These are phyloP conservation scores for Bullera alba DNA, from an alignment of 768 basidiomycete genomes.

Conservation along the genomic window DNA sequence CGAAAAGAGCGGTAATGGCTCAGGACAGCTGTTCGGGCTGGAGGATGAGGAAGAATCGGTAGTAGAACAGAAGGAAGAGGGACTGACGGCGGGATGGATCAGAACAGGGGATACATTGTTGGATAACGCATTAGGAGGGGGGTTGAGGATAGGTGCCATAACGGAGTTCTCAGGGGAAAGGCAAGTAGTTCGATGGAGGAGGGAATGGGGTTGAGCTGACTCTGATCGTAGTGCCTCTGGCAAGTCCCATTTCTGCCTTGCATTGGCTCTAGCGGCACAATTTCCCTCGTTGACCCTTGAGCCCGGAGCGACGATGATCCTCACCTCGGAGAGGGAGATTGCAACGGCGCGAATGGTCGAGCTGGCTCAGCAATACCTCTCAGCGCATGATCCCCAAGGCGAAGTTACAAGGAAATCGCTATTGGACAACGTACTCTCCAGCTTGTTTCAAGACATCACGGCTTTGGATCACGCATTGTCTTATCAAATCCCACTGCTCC, in stretches of 20 bases:
- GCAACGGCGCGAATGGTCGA: slow-evolving; percentile 36
- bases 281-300: slow-evolving; percentile 55
- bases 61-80: slow-evolving; percentile 31
- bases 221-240: slow-evolving; percentile 66
- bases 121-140: slow-evolving; percentile 68
- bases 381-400: slow-evolving; percentile 5
- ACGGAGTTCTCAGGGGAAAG: slow-evolving; percentile 89
- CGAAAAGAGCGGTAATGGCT: not conserved
- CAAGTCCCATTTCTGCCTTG: slow-evolving; percentile 86
- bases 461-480: slow-evolving; percentile 46
- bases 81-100: too few species aligned
- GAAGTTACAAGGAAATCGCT: slow-evolving; percentile 1
- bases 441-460: slow-evolving; percentile 35
- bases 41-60: not conserved
- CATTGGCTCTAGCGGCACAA: slow-evolving; percentile 72
- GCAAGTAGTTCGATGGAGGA: slow-evolving; percentile 48
- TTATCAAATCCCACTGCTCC: slow-evolving; percentile 44
- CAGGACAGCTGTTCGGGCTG: not conserved
- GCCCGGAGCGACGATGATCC: slow-evolving; percentile 48
- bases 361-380: slow-evolving; percentile 23
- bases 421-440: slow-evolving; percentile 28
- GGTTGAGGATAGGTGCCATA: slow-evolving; percentile 67
- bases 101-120: slow-evolving; percentile 68
- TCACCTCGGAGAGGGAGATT: slow-evolving; percentile 42
- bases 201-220: not conserved